A percentile compares a stretch with the other conserved stretches of the same genome.
Evolutionary conservation across 495 filamentous ascomycete genomes (phyloP).

Genomic region (Penicillium malachiteum): DNA sequence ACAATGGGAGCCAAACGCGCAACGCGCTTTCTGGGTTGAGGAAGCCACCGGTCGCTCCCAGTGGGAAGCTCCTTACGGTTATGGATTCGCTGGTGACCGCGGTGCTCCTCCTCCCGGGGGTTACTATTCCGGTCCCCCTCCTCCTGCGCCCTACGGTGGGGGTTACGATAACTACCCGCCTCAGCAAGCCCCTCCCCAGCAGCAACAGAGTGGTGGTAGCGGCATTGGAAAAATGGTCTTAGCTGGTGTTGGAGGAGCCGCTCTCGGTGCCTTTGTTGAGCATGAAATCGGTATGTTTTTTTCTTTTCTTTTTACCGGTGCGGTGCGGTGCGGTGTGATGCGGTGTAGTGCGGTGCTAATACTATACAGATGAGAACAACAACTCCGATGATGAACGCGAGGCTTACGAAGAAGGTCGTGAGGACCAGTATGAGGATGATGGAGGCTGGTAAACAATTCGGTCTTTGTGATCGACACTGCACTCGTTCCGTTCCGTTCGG

Average conservation of each 20-base stretch:
- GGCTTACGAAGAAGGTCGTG: conserved; percentile 23
- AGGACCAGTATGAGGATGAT: conserved; percentile 23
- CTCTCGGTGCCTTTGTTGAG: conserved; percentile 55
- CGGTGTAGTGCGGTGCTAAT: not conserved
- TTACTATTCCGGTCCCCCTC: conserved; percentile 26
- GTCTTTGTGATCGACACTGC: not conserved
- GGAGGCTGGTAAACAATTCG: conserved; percentile 9
- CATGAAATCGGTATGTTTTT: conserved; percentile 50
- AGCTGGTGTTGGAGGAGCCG: conserved; percentile 54
- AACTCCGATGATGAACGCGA: conserved; percentile 8
- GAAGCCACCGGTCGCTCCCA: conserved; percentile 57
- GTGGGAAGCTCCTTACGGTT: conserved; percentile 52
- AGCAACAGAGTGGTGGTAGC: conserved; percentile 41
- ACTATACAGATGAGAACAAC: conserved; percentile 17
- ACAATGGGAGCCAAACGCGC: conserved; percentile 55
- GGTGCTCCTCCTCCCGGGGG: conserved; percentile 22
- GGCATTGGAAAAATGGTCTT: conserved; percentile 43
- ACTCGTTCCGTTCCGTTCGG: not conserved
- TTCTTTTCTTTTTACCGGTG: not conserved
- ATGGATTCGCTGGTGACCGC: conserved; percentile 19
- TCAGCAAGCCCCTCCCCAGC: conserved; percentile 21
- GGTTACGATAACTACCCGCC: conserved; percentile 17
- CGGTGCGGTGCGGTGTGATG: not conserved
- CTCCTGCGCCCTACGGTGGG: conserved; percentile 13
- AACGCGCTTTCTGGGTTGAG: conserved; percentile 62